Conservation (phyloP, 2,329 filamentous ascomycete species). For the Zymoseptoria ardabiliae region DNA sequence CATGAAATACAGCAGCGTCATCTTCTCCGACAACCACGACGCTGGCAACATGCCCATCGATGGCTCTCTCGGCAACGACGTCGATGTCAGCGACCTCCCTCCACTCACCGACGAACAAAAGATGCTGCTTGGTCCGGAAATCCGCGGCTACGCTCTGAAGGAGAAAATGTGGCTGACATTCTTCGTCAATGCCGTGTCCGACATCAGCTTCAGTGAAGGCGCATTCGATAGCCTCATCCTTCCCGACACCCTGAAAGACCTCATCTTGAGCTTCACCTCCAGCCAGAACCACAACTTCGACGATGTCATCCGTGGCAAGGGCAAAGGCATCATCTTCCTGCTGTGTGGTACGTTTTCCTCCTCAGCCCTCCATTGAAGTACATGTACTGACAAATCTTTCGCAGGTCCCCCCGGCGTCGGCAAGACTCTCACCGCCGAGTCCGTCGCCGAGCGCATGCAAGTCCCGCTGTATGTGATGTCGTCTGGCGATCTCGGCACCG, state of each 20-base stretch:
- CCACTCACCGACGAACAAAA: conserved; percentile 27
- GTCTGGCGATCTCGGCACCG: conserved; percentile 44
- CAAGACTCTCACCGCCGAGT: conserved; percentile 47
- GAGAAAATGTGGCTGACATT: conserved; percentile 39
- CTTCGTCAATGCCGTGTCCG: conserved; percentile 32
- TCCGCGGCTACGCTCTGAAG: conserved; percentile 33
- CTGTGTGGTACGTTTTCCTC: conserved; percentile 32
- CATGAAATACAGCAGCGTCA: background rate
- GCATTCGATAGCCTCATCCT: conserved; percentile 46
- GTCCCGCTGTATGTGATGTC: conserved; percentile 46
- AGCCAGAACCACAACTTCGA: conserved; percentile 32
- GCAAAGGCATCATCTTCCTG: conserved; percentile 45
- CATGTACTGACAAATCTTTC: background rate
- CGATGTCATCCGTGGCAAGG: conserved; percentile 47
- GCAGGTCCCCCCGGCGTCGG: conserved; percentile 41
- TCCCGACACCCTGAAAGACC: conserved; percentile 40
- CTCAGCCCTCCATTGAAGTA: background rate
- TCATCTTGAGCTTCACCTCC: conserved; percentile 42
- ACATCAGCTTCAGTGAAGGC: conserved; percentile 39
- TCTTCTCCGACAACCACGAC: conserved; percentile 11
- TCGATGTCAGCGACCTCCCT: conserved; percentile 10
- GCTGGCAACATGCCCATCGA: conserved; percentile 31
- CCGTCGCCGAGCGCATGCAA: conserved; percentile 44
- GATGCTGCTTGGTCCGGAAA: conserved; percentile 27
- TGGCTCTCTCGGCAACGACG: conserved; percentile 24